A percentile compares a stretch with the other conserved stretches of the same genome.
Conservation (phyloP, 441 rosid species). For the Adansonia rubrostipa region DNA sequence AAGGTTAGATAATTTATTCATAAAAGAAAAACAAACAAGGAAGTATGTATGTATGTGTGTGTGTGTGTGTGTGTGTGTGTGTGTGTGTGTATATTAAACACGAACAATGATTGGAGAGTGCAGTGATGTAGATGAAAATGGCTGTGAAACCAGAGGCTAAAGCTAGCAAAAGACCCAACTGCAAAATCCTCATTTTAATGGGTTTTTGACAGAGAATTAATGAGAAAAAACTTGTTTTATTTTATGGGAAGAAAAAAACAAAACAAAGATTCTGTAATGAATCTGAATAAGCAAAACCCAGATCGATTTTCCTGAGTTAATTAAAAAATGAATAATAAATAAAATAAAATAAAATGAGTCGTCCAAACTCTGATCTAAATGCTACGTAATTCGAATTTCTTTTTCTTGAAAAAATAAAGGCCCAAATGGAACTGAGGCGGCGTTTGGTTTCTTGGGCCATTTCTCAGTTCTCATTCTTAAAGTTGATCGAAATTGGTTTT, state of each 20-base stretch:
- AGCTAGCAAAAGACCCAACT: constrained; percentile 57
- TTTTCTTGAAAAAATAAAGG: background rate
- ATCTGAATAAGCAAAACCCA: constrained; percentile 24
- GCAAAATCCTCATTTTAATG: constrained; percentile 69
- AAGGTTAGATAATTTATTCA: background rate
- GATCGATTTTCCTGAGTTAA: background rate
- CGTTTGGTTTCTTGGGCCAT: background rate
- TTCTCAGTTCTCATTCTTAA: background rate
- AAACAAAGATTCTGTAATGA: background rate
- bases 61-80: background rate
- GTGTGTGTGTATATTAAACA: background rate
- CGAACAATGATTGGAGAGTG: constrained; percentile 70
- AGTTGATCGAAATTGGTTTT: background rate
- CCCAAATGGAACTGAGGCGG: background rate
- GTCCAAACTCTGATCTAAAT: background rate
- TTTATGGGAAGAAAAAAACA: background rate
- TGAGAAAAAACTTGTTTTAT: too few species aligned
- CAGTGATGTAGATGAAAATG: constrained; percentile 75
- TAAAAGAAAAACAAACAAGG: background rate
- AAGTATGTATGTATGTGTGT: background rate
- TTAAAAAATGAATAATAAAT: background rate
- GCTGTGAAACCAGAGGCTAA: constrained; percentile 74
- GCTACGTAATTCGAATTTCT: background rate
- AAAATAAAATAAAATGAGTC: background rate
- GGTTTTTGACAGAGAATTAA: background rate